phyloP scores from a whole-genome alignment of 805 yeast species.

The Clavispora santaluciae region DNA sequence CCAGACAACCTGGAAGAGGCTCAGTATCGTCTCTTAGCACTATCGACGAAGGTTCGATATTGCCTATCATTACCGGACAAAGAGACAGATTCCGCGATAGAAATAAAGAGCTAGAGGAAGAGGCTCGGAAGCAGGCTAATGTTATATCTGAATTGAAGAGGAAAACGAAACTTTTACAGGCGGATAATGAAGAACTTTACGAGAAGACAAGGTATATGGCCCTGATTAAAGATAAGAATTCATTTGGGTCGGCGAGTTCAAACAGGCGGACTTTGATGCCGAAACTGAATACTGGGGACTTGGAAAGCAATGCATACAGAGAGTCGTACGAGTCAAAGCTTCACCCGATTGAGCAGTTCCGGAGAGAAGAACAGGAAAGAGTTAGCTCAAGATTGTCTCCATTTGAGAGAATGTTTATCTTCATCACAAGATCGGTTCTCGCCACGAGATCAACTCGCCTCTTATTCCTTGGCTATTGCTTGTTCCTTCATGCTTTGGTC shows the following conservation, averaged over 20 bases:
- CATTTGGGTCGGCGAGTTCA: not conserved
- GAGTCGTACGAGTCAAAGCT: constrained; percentile 68
- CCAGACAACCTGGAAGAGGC: constrained; percentile 27
- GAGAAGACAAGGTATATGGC: constrained; percentile 71
- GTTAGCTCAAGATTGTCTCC: constrained; percentile 69
- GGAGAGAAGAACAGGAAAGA: constrained; percentile 72
- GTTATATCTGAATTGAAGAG: constrained; percentile 57
- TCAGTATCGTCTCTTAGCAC: constrained; percentile 9
- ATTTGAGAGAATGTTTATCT: constrained; percentile 70
- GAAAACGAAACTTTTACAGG: constrained; percentile 58
- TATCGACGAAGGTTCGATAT: constrained; percentile 48
- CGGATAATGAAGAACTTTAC: constrained; percentile 73
- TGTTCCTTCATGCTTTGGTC: constrained; percentile 69
- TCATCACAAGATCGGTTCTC: constrained; percentile 67
- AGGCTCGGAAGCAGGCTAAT: constrained; percentile 53
- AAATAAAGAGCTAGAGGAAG: constrained; percentile 80
- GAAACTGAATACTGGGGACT: constrained; percentile 31
- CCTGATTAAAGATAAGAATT: constrained; percentile 35
- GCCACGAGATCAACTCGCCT: constrained; percentile 70
- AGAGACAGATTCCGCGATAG: constrained; percentile 88
- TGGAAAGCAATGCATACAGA: constrained; percentile 56
- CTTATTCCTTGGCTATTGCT: constrained; percentile 67
- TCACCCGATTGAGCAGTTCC: constrained; percentile 80
- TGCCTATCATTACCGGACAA: constrained; percentile 90
- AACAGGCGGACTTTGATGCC: constrained; percentile 21